Base-by-base conservation (phyloP, 345 rosid genomes). In the Geranium brycei region DNA sequence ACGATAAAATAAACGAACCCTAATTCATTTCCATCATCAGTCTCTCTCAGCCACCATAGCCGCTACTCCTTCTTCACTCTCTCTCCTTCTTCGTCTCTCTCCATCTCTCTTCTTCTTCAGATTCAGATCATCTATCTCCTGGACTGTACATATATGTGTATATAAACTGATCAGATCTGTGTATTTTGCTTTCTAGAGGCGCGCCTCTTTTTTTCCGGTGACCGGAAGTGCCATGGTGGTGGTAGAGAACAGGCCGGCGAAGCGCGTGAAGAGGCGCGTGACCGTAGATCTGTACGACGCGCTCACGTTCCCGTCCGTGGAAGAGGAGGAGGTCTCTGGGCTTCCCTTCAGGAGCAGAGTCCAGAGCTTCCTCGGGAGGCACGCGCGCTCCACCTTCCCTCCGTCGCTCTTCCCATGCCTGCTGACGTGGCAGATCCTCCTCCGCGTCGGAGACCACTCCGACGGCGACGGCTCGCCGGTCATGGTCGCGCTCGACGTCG, bases 231-330 rank as follows among this genome's bases (percentile, higher is more conserved):
- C 17, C 70, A 67, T 19, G 32, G 79, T 84, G 76, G 92, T 83
- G 56, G 83, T 82, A 2, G 79, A 78, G 77, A 82, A 77, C 1
- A 71, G 85, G 66, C 84, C 89, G 1, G 17, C 82, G 59, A 86
- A 86, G 78, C 78, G 85, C 69, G 75, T 80, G 87, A 86, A 82
- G 82, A 73, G 87, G 58, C 82, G 89, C 65, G 85, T 84, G 63
- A 82, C 92, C 2, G 89, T 84, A 17, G 92, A 84, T 69, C 87
- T 86, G 58, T 68, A 72, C 64, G 77, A 82, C 64, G 79, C 84
- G 71, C 73, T 76, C 60, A 64, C 83, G 55, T 84, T 86, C 61
- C 89, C 83, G 41, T 66, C 82, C 5, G 62, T 66, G 13, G 68
- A 65, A 55, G 62, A 69, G 17, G 58, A 41, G 3, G 57, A 58